Evolutionary conservation across 306 rosid species (phyloP), one percentile per base, ranked within the genome.

Genomic region (Begonia peltatifolia): DNA sequence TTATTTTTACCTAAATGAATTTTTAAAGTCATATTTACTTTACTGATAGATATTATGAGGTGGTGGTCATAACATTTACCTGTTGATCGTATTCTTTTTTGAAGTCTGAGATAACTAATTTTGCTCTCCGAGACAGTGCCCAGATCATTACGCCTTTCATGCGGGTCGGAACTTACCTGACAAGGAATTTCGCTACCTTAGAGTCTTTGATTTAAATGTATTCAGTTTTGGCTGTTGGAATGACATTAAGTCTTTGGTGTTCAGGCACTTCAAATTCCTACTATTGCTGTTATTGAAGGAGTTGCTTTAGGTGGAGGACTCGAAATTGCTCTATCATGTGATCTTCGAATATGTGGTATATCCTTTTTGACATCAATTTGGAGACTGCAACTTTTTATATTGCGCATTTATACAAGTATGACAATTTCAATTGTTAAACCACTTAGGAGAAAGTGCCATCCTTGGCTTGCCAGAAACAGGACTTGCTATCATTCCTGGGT

Each of bases 401-500:
- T 68, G 22, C 42, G 54, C 11, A 9, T 55, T 56, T 61, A 12
- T 42, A 10, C 13, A 60, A 56, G 22, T 60, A 65, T 65, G 57
- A 54, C 49, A 36, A 41, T 59, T 65, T 63, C 55, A 42, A 57
- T 54, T 53, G 57, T 56, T 51, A 65, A 60, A 60, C 61, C 68
- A 55, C 51, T 36, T 66, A 90, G 99, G 94, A 42, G 81, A 83
- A 73, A 81, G 74, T 56, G 86, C 86, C 46, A 47, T 76, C 57
- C 55, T 90, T 74, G 87, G 82, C 68, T 73, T 90, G 76, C 99
- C 99, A 55, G 99, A 90, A 83, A 86, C 94, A 49, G 95, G 92
- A 79, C 94, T 82, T 10, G 99, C 99, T 59, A 86, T 86, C 69
- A 86, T 90, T 71, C 95, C 99, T 53, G 95, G 94, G 99, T 90